phyloP scores from a whole-genome alignment of 2,329 filamentous ascomycete species.

The Monosporascus sp. region DNA sequence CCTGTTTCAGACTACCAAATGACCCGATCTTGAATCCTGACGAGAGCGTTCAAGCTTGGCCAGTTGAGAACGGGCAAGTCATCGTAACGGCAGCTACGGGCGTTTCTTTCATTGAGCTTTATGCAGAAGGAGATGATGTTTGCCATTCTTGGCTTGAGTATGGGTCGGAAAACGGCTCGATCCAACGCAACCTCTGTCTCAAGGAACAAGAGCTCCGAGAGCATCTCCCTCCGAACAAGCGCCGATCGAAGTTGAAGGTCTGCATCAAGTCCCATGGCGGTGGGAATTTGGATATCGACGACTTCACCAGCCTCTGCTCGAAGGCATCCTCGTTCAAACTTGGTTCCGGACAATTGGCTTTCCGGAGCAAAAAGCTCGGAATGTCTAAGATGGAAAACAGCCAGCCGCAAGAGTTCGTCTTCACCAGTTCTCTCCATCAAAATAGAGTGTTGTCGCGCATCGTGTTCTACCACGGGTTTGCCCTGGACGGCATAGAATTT shows the following conservation, averaged over 20 bases:
- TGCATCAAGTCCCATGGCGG: slow-evolving; percentile 73
- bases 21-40: slow-evolving; percentile 63
- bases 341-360: slow-evolving; percentile 64
- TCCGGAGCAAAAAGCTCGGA: slow-evolving; percentile 70
- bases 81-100: slow-evolving; percentile 76
- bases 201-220: slow-evolving; percentile 70
- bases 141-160: slow-evolving; percentile 83
- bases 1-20: slow-evolving; percentile 78
- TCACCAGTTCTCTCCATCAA: slow-evolving; percentile 62
- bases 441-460: slow-evolving; percentile 72
- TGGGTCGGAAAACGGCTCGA: slow-evolving; percentile 52
- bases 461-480: slow-evolving; percentile 69
- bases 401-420: slow-evolving; percentile 65
- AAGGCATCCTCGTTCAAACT: slow-evolving; percentile 72
- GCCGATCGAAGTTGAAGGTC: slow-evolving; percentile 65
- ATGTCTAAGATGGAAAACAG: slow-evolving; percentile 66
- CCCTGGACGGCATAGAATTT: slow-evolving; percentile 85
- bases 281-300: slow-evolving; percentile 69
- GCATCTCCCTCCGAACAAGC: slow-evolving; percentile 66
- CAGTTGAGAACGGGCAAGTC: slow-evolving; percentile 70
- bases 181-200: slow-evolving; percentile 68
- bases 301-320: slow-evolving; percentile 65
- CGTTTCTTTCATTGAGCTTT: slow-evolving; percentile 81
- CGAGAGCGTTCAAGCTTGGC: slow-evolving; percentile 78
- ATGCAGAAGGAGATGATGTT: slow-evolving; percentile 70